Base-by-base conservation (phyloP, 495 filamentous ascomycete genomes). In the Hypoxylon crocopeplum region DNA sequence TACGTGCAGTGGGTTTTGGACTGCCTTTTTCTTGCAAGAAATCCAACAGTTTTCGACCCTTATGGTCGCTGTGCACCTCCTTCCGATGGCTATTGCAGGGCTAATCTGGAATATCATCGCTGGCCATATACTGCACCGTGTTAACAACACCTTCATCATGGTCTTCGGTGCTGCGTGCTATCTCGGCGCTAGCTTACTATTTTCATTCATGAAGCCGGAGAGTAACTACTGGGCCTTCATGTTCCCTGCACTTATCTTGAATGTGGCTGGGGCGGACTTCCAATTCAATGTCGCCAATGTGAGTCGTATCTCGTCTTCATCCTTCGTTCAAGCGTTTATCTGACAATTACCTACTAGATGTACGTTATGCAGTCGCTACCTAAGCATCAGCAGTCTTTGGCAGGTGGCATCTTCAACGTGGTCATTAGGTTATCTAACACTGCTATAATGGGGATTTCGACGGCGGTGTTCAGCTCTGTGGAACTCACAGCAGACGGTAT, bases 271-370 rank as follows among this genome's bases (percentile, higher is more conserved):
- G 4, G 82, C 80, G 10, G 83, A 86, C 66, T 77, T 82, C 10
- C 81, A 85, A 53, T 86, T 86, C 69, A 85, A 84, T 42, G 82
- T 86, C 29, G 78, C 79, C 5, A 86, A 86, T 62, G 81, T 84
- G 41, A 69, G 79, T 69, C 16, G 15, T 25, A 17, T 27, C 37
- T 40, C 25, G 21, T 47, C 34, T 13, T 19, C 48, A 12, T 13
- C 13, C n/a, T 25, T 16, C 17, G 6, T n/a, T n/a, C 3, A 24
- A 5, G 50, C 32, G 25, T 36, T 36, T 5, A 20, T 36, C 49
- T 61, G 29, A 72, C 27, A 42, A 49, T 11, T 64, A 6, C 12
- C 12, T n/a, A 69, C 11, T 67, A 81, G 71, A 81, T 84, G 72
- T 84, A 82, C 55, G 79, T 78, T 7, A 77, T 84, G 64, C 79